phyloP scores from a whole-genome alignment of 1,139 yeast genomes.

The Scheffersomyces titani region DNA sequence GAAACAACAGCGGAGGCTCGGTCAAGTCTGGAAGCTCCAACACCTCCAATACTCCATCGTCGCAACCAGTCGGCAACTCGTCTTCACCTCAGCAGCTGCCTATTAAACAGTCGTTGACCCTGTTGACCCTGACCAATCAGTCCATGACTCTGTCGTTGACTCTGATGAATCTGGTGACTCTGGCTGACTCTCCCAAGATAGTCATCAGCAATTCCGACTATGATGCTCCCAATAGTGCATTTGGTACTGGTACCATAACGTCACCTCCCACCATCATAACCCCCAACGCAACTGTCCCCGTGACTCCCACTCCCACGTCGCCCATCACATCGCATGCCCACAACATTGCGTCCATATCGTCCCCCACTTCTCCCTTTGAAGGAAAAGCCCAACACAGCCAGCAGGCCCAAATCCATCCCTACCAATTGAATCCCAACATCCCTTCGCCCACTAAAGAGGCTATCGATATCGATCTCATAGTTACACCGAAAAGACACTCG shows the following conservation, averaged over 20 bases:
- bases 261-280: conserved; percentile 15
- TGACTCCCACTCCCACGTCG: conserved; percentile 37
- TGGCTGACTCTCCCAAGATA: conserved; percentile 29
- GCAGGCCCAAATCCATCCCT: conserved; percentile 29
- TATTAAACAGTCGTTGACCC: conserved; percentile 9
- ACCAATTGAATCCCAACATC: conserved; percentile 42
- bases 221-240: conserved; percentile 10
- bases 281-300: conserved; percentile 21
- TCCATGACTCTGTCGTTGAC: background rate
- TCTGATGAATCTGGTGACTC: conserved; percentile 10
- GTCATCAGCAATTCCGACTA: conserved; percentile 22
- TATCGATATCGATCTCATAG: conserved; percentile 49
- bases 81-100: conserved; percentile 16
- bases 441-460: conserved; percentile 42
- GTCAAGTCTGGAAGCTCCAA: conserved; percentile 23
- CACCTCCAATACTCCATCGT: conserved; percentile 12
- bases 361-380: conserved; percentile 15
- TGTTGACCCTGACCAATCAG: background rate
- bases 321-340: conserved; percentile 18
- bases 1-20: conserved; percentile 34
- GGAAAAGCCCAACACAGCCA: conserved; percentile 26
- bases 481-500: conserved; percentile 87
- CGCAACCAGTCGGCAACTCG: background rate
- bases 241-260: conserved; percentile 16
- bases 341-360: conserved; percentile 6